Base-by-base conservation (phyloP, 495 filamentous ascomycete species). In the Penicillium parvum region DNA sequence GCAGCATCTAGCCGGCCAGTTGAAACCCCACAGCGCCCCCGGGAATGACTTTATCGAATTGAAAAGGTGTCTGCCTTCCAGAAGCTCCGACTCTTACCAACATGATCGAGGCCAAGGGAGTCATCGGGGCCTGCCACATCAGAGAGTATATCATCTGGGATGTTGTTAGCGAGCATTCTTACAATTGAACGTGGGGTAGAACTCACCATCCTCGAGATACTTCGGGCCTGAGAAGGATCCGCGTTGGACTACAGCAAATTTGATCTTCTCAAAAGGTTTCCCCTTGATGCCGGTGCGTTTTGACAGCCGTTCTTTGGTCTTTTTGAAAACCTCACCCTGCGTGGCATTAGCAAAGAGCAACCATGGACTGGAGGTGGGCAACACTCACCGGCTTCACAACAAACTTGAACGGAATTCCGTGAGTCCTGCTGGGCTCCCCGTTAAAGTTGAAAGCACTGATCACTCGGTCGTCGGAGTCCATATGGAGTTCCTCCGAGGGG, bases 251-350 rank as follows among this genome's bases (percentile, higher is more conserved):
- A 96, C 66, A 4, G 89, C 87, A 71, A 99, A 96, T 65, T 90
- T 96, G 61, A 97, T 90, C 74, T 96, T 99, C 65, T 99, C 92
- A 49, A 97, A 92, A 42, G 87, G 88, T 72, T 97, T 97, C 49
- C 92, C 92, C 69, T 96, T 97, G 61, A 99, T 81, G 9, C 90
- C 90, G 2, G 86, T 95, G 35, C 92, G 78, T 58, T 86, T 87
- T 52, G 88, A 88, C 3, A 99, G 73, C 16, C 92, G 81, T 55
- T 90, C 83, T 69, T 90, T 95, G 37, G 92, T 96, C 21, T 97
- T 85, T 27, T 82, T 79, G 69, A 97, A 99, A 25, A 73, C 65
- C 58, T 98, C 92, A 23, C 83, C 86, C 83, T 92, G 45, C 15
- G 20, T 11, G 3, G 27, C 16, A 17, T 42, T 71, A 21, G 7